These are phyloP conservation scores for Carpinus fangiana DNA, from an alignment of 306 rosid species.

Conservation along the genomic window DNA sequence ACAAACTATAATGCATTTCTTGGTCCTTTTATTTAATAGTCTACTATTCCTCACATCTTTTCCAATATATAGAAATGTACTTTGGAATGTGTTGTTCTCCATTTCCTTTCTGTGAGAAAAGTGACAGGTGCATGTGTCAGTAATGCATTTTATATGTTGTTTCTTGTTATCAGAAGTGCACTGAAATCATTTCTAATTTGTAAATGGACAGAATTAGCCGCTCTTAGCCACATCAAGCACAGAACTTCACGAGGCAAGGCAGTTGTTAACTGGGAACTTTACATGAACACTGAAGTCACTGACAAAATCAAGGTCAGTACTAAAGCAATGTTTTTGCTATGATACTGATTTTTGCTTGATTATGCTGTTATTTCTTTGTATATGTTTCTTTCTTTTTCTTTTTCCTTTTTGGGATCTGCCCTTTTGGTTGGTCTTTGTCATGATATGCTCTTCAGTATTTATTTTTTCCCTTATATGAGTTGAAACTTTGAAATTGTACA, in stretches of 20 bases:
- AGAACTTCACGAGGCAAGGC: conserved; percentile 35
- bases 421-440: not conserved
- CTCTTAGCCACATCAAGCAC: conserved; percentile 29
- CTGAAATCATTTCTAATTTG: not conserved
- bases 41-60: no score
- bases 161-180: not conserved
- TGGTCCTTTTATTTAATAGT: no score
- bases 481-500: not conserved
- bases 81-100: no score
- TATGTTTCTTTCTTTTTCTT: not conserved
- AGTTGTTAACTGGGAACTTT: conserved; percentile 38
- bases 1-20: no score
- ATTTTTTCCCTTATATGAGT: not conserved
- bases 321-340: not conserved
- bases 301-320: conserved; percentile 29
- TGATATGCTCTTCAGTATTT: not conserved
- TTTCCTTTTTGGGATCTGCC: not conserved
- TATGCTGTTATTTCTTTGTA: not conserved
- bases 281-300: conserved; percentile 31
- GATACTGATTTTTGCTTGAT: not conserved
- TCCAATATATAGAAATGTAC: no score
- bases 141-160: not conserved
- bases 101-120: no score
- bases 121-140: not conserved
- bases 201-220: conserved; percentile 12